Percentiles rank a stretch among this genome's conserved stretches.
Conservation (phyloP, 768 basidiomycete species). For the Pisolithus sp. region DNA sequence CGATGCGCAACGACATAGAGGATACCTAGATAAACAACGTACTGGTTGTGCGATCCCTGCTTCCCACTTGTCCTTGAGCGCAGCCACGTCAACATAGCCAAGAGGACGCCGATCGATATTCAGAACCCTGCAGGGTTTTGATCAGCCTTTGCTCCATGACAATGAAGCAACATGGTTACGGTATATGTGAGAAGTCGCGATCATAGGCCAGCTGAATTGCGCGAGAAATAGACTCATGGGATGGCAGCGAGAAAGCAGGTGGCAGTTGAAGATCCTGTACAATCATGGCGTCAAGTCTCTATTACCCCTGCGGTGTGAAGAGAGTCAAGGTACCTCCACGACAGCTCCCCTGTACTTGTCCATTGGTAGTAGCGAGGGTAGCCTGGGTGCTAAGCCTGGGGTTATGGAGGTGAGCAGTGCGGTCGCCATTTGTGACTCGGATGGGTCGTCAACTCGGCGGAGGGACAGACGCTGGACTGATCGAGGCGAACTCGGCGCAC, state of each 20-base stretch:
- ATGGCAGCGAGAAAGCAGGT: constrained; percentile 79
- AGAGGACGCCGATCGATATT: constrained; percentile 65
- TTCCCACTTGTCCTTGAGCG: constrained; percentile 75
- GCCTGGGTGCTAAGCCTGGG: background rate
- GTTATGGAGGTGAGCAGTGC: constrained; percentile 5
- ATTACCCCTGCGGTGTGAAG: background rate
- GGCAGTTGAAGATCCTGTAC: constrained; percentile 70
- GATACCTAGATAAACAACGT: constrained; percentile 18
- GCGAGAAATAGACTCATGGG: constrained; percentile 60
- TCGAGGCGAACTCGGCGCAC: no score
- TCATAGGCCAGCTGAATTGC: constrained; percentile 89
- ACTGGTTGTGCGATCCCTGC: constrained; percentile 66
- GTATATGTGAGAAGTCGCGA: constrained; percentile 89
- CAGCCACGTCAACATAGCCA: constrained; percentile 77
- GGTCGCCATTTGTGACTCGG: constrained; percentile 4
- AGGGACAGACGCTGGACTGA: background rate
- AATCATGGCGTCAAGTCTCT: background rate
- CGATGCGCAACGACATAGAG: background rate
- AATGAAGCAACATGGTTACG: constrained; percentile 41
- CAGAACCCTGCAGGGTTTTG: constrained; percentile 51
- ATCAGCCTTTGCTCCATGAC: background rate
- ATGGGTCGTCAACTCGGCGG: no score
- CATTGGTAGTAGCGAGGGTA: constrained; percentile 8
- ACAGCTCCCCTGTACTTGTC: constrained; percentile 84
- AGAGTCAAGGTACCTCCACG: constrained; percentile 58